Evolutionary conservation across 2,329 filamentous ascomycete species (phyloP), one percentile per base, ranked within the genome.

Genomic region (Lachnellula cervina): DNA sequence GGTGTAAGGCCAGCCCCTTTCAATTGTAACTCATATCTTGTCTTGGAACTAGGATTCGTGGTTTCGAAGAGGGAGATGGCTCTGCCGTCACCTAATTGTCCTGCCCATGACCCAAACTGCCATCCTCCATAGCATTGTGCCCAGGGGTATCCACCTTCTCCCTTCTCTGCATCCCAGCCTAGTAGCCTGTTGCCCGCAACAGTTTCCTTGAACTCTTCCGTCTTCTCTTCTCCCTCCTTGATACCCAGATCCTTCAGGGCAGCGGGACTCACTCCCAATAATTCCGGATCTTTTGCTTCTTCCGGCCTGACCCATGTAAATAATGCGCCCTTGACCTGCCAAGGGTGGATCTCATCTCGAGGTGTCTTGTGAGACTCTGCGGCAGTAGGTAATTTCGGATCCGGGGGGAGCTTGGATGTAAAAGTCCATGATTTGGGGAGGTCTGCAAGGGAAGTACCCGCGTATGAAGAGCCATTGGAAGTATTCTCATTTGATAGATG

Each of bases 111-210:
- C 5, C 94, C 94, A 69, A 86, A 84, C 68, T 85, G 80, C 67
- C 81, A 84, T 55, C 93, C 93, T 55, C 94, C 94, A 71, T 99
- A 99, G 74, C 94, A 97, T 74, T 99, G 94, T 34, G 94, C 92
- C 94, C 94, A 99, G 0, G 94, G 93, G 70, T 99, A 99, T 44
- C 94, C 84, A 19, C 88, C 87, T 56, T 83, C 75, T 23, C 75
- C 70, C 62, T 77, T 79, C 56, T 84, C 80, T 56, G 87, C 81
- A 61, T 90, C 81, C 82, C 88, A 89, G 49, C 91, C 93, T 54
- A 88, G 82, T 14, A 97, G 80, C 67, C 84, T 86, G 69, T 94
- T 96, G 2, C 94, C 94, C 0, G 89, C 84, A 6, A 95, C 88
- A 0, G 90, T 78, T 57, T 88, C 79, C 59, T 82, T 80, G 70